phyloP scores from a whole-genome alignment of 805 yeast genomes.

The Wickerhamiella spandovensis region DNA sequence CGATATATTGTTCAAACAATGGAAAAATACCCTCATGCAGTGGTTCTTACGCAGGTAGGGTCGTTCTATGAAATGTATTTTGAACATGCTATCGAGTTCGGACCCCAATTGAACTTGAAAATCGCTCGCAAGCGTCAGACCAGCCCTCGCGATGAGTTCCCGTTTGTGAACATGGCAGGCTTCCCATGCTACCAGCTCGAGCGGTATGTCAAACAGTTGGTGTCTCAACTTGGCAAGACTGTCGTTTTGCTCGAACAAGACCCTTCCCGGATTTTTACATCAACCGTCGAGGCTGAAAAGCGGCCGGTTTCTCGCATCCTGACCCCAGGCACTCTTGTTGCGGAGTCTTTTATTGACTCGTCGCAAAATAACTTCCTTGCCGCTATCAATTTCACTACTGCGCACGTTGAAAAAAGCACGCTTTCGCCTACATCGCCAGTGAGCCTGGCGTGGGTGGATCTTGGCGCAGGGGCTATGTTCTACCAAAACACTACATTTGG shows the following conservation, averaged over 20 bases:
- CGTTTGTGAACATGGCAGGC: constrained; percentile 57
- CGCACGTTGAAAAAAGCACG: constrained; percentile 21
- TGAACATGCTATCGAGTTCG: constrained; percentile 70
- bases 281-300: constrained; percentile 25
- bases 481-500: constrained; percentile 50
- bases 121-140: constrained; percentile 37
- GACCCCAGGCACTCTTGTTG: constrained; percentile 87
- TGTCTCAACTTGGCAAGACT: constrained; percentile 51
- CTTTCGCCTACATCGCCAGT: constrained; percentile 34
- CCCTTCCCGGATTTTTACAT: constrained; percentile 18
- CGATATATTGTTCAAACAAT: constrained; percentile 22
- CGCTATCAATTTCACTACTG: constrained; percentile 31
- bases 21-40: constrained; percentile 36
- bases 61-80: constrained; percentile 45
- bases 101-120: constrained; percentile 56
- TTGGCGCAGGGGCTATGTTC: constrained; percentile 62
- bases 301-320: constrained; percentile 69
- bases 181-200: constrained; percentile 66
- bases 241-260: constrained; percentile 66
- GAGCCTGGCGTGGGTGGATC: constrained; percentile 81
- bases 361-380: constrained; percentile 58
- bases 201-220: constrained; percentile 59
- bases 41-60: constrained; percentile 30
- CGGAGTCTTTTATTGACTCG: constrained; percentile 68
- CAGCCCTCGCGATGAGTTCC: constrained; percentile 22